These are phyloP conservation scores for Brassica rapa DNA, from an alignment of 345 rosid genomes.

Conservation along the genomic window DNA sequence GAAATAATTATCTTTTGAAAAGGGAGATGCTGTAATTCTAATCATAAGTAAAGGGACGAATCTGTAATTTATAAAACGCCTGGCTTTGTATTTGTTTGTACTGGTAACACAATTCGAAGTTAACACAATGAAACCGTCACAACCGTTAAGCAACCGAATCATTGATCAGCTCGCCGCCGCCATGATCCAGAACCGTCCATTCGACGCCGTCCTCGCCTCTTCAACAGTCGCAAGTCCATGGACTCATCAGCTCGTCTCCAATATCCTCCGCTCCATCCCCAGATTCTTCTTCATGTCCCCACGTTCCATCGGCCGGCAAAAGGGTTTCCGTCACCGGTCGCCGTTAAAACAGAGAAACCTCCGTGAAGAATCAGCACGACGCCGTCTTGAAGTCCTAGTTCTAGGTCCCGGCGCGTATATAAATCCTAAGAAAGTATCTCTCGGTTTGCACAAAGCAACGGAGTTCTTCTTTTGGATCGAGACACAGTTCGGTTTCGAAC, in stretches of 20 bases:
- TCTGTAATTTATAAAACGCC: too few relatives aligned
- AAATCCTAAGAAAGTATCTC: conserved; percentile 51
- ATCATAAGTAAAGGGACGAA: too few relatives aligned
- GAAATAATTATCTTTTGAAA: too few relatives aligned
- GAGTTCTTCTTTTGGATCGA: conserved; percentile 72
- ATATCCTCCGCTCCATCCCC: conserved; percentile 66
- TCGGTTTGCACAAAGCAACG: conserved; percentile 63
- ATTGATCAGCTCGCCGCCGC: too few relatives aligned
- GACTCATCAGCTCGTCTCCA: conserved; percentile 52
- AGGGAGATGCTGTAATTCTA: too few relatives aligned
- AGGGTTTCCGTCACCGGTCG: conserved; percentile 66
- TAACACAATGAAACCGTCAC: too few relatives aligned
- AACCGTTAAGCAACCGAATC: too few relatives aligned
- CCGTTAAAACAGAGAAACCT: conserved; percentile 70
- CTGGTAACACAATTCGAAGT: too few relatives aligned
- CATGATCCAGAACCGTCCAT: too few relatives aligned
- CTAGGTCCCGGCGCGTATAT: conserved; percentile 75
- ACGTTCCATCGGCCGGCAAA: conserved; percentile 77
- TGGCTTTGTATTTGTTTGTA: too few relatives aligned
- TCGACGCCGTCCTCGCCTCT: too few relatives aligned
- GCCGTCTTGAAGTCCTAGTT: conserved; percentile 43
- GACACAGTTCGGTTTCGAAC: conserved; percentile 47
- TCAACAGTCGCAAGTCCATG: conserved; percentile 10
- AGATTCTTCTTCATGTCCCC: conserved; percentile 69
- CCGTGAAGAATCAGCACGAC: conserved; percentile 47